Evolutionary conservation across 768 basidiomycete genomes (phyloP).

Genomic region (Collybia sp.): DNA sequence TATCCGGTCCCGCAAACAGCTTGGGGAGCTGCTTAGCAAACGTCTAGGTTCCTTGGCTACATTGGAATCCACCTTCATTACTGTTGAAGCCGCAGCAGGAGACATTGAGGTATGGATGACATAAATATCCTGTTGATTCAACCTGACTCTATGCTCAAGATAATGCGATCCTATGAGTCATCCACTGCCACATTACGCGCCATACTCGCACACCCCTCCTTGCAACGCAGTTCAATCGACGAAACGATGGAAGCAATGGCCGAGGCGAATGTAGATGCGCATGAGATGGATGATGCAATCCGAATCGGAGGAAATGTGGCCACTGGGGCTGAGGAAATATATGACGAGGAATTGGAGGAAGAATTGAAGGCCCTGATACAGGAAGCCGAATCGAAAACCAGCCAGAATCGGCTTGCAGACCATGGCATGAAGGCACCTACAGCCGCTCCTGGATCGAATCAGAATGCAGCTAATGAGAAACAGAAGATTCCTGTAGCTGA

Average conservation of each 20-base stretch:
- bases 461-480: too few relatives aligned
- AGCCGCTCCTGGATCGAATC: too few relatives aligned
- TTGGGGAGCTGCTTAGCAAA: constrained; percentile 74
- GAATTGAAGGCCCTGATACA: constrained; percentile 56
- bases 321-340: constrained; percentile 63
- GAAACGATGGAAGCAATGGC: constrained; percentile 86
- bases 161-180: constrained; percentile 81
- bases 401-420: constrained; percentile 9
- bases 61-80: constrained; percentile 70
- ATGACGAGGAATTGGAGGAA: constrained; percentile 49
- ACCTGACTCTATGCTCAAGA: constrained; percentile 28
- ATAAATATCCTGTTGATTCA: background rate
- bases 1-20: constrained; percentile 75
- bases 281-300: constrained; percentile 79
- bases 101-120: constrained; percentile 68
- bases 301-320: constrained; percentile 62
- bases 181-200: constrained; percentile 74
- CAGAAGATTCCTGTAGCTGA: too few relatives aligned
- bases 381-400: constrained; percentile 22
- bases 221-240: constrained; percentile 77
- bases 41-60: constrained; percentile 71
- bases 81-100: constrained; percentile 85
- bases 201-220: constrained; percentile 75
- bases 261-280: constrained; percentile 76
- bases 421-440: background rate